Base-by-base conservation (phyloP, 306 rosid genomes). In the Morella rubra region DNA sequence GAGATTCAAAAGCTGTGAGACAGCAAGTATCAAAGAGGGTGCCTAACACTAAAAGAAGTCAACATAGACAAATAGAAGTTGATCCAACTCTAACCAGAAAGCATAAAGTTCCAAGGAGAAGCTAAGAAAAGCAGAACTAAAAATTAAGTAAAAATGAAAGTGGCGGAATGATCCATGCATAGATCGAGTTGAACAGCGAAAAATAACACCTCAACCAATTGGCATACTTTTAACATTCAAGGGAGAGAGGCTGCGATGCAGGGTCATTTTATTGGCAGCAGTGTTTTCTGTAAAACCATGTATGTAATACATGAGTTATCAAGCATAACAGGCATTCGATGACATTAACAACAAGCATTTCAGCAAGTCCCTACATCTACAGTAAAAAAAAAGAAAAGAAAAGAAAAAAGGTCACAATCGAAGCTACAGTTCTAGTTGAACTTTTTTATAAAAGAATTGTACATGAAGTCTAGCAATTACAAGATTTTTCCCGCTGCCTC, bases 371-470 rank as follows among this genome's bases (percentile, higher is more conserved):
- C 74, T 47, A 76, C 81, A 73, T 81, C 73, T 76, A 83, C 77
- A 88, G 44, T 70, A 79, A 68, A 73, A 20, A 64, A 66, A 76
- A 68, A 67, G 78, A 60, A 52, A 77, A 81, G 77, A 76, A 62
- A 62, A 49, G 37, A 52, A 47, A 13, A 20, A n/a, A n/a, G n/a
- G 32, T 14, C 24, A 46, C 49, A 75, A 74, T 71, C 71, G 71
- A 79, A 76, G 69, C 80, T 70, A 80, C 68, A 65, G 83, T 76
- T 66, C 79, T 86, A 75, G 81, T 80, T 81, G 86, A 81, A 81
- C 82, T 86, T 81, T 81, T 76, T 82, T 74, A 66, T 77, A 78
- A 89, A 90, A 80, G 80, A 86, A 85, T 85, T 84, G 79, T 81
- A 86, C 85, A 82, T 53, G 37, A 78, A 85, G 77, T 84, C 82